Evolutionary conservation across 768 basidiomycete genomes (phyloP).

Genomic region (Amyloporia xantha): DNA sequence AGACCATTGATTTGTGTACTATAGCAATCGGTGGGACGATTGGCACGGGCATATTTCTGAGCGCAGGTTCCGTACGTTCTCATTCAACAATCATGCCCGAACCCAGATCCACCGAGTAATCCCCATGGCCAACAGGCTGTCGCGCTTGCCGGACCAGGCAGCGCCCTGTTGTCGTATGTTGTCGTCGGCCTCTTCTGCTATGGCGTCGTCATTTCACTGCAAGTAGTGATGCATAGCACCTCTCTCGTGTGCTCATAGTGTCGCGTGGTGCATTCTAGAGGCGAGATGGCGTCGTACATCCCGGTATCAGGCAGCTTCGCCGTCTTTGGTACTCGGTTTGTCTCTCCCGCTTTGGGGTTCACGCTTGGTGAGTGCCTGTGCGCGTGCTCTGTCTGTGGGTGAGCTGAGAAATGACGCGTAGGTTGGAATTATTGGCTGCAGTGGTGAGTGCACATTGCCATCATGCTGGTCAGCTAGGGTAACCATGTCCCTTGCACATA

Average conservation of each 20-base stretch:
- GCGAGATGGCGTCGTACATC: slow-evolving; percentile 62
- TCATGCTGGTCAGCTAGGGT: too few species aligned
- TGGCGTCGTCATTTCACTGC: slow-evolving; percentile 55
- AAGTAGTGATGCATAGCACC: slow-evolving; percentile 16
- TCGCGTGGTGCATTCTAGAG: slow-evolving; percentile 25
- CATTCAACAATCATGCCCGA: neutral
- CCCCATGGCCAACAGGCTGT: slow-evolving; percentile 33
- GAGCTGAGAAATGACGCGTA: too few species aligned
- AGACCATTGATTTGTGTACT: too few species aligned
- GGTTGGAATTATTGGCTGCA: slow-evolving; percentile 58
- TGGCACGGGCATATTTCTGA: slow-evolving; percentile 56
- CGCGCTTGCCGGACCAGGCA: slow-evolving; percentile 51
- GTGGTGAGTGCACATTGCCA: slow-evolving; percentile 22
- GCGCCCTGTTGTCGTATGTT: slow-evolving; percentile 54
- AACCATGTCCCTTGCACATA: too few species aligned
- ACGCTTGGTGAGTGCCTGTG: slow-evolving; percentile 34
- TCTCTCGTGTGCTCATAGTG: neutral
- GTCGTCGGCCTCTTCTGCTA: slow-evolving; percentile 56
- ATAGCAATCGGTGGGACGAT: slow-evolving; percentile 51
- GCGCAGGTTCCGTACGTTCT: slow-evolving; percentile 43
- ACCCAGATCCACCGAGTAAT: too few species aligned
- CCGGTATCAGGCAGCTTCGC: slow-evolving; percentile 60
- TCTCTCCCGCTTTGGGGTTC: slow-evolving; percentile 55
- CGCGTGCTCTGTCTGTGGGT: neutral
- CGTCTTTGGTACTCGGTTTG: slow-evolving; percentile 49